phyloP scores from a whole-genome alignment of 352 stramenopile genomes.

The Pseudoperonospora humuli region DNA sequence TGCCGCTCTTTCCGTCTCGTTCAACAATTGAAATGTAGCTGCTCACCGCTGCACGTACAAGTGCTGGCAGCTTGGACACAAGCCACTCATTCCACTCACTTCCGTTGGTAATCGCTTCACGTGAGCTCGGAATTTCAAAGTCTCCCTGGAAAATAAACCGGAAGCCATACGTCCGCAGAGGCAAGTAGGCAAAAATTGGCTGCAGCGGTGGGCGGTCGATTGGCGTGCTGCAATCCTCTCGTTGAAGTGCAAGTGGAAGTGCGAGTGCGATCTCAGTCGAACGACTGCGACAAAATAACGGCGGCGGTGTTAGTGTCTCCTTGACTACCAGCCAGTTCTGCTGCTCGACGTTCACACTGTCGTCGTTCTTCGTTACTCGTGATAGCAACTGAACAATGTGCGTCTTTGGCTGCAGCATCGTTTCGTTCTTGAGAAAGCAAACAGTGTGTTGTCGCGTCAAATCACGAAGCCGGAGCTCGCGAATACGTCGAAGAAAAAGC shows the following conservation, averaged over 20 bases:
- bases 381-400: slow-evolving; percentile 37
- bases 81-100: slow-evolving; percentile 88
- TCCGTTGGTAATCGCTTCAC: slow-evolving; percentile 73
- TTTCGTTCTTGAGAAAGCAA: slow-evolving; percentile 44
- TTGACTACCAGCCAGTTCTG: slow-evolving; percentile 66
- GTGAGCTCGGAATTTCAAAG: slow-evolving; percentile 80
- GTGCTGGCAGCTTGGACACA: slow-evolving; percentile 49
- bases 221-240: neutral
- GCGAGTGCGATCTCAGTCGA: slow-evolving; percentile 55
- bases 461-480: slow-evolving; percentile 51
- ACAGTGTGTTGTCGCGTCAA: slow-evolving; percentile 21
- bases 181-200: slow-evolving; percentile 79
- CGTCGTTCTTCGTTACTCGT: slow-evolving; percentile 11
- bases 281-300: slow-evolving; percentile 14
- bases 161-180: slow-evolving; percentile 73
- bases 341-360: slow-evolving; percentile 11
- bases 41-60: slow-evolving; percentile 32
- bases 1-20: neutral
- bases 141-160: slow-evolving; percentile 83
- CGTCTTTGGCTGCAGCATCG: slow-evolving; percentile 12
- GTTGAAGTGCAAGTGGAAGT: slow-evolving; percentile 24
- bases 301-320: slow-evolving; percentile 21
- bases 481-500: slow-evolving; percentile 71
- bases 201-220: slow-evolving; percentile 45
- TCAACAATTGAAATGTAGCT: slow-evolving; percentile 17